phyloP scores from a whole-genome alignment of 345 rosid species.

The Boechera stricta region DNA sequence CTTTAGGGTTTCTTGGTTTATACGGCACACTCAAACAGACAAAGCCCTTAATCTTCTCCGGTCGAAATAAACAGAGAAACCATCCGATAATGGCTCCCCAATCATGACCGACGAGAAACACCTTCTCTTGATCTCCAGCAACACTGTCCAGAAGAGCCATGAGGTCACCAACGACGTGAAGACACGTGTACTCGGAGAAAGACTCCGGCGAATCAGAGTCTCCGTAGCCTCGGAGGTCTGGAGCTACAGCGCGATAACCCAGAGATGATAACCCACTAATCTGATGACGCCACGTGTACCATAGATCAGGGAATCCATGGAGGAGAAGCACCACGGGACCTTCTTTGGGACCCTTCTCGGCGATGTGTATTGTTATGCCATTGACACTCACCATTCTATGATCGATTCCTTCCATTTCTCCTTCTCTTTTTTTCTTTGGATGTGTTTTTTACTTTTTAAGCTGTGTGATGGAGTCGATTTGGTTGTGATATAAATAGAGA shows the following conservation, averaged over 20 bases:
- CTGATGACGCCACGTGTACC: slow-evolving; percentile 95
- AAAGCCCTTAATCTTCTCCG: slow-evolving; percentile 69
- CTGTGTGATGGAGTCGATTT: not conserved
- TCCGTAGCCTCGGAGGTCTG: slow-evolving; percentile 85
- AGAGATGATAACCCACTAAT: slow-evolving; percentile 57
- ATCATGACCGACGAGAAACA: slow-evolving; percentile 75
- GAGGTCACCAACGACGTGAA: slow-evolving; percentile 66
- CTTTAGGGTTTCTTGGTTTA: slow-evolving; percentile 63
- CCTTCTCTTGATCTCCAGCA: slow-evolving; percentile 60
- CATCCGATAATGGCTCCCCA: slow-evolving; percentile 84
- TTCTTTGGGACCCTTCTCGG: slow-evolving; percentile 64
- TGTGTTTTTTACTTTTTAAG: not conserved
- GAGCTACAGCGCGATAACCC: slow-evolving; percentile 74
- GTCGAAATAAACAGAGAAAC: slow-evolving; percentile 73
- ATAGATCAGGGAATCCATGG: slow-evolving; percentile 87
- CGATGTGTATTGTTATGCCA: slow-evolving; percentile 78
- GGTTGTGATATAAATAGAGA: slow-evolving; percentile 22
- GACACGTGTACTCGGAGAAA: slow-evolving; percentile 59
- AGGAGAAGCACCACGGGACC: slow-evolving; percentile 67
- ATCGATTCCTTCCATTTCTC: slow-evolving; percentile 56
- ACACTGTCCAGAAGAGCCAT: slow-evolving; percentile 63
- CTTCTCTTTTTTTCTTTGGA: not conserved
- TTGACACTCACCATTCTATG: slow-evolving; percentile 63
- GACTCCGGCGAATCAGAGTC: slow-evolving; percentile 61
- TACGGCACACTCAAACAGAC: slow-evolving; percentile 71